Evolutionary conservation across 768 basidiomycete genomes (phyloP).

Genomic region (Boletus subparvulus): DNA sequence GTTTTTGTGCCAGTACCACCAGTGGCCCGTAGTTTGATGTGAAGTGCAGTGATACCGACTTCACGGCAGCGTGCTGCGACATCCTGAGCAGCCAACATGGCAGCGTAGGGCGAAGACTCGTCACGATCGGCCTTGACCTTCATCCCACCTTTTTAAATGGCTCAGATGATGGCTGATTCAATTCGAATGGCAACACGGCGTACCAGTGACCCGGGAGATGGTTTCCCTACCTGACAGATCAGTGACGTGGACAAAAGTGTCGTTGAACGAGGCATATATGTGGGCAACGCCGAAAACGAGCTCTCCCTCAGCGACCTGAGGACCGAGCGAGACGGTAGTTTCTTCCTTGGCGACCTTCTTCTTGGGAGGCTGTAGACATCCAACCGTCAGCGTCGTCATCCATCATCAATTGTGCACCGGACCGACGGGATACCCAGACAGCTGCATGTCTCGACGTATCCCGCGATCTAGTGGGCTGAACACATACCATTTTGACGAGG

Average conservation of each 20-base stretch:
- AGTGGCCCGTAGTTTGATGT: conserved; percentile 98
- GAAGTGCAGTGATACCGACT: conserved; percentile 96
- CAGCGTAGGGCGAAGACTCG: conserved; percentile 96
- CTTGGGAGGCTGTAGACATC: conserved; percentile 77
- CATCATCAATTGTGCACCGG: conserved; percentile 32
- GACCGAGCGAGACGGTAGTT: conserved; percentile 86
- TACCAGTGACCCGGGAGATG: conserved; percentile 96
- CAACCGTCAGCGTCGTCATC: conserved; percentile 50
- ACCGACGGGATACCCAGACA: conserved; percentile 1
- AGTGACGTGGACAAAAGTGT: conserved; percentile 99
- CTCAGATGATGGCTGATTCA: background rate
- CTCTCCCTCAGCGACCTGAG: conserved; percentile 94
- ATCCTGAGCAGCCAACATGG: conserved; percentile 98
- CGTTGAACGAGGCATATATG: conserved; percentile 99
- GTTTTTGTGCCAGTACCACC: conserved; percentile 99
- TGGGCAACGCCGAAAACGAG: conserved; percentile 97
- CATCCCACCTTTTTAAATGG: conserved; percentile 77
- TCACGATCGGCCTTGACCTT: conserved; percentile 99
- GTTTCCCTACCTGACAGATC: conserved; percentile 99
- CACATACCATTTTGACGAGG: conserved; percentile 40
- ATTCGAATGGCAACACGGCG: conserved; percentile 21
- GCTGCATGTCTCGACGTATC: background rate
- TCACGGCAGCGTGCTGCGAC: conserved; percentile 96
- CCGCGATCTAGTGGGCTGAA: background rate
- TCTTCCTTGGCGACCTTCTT: conserved; percentile 82